These are phyloP conservation scores for Taiozyma sp. DNA, from an alignment of 1,139 yeast genomes.

Conservation along the genomic window DNA sequence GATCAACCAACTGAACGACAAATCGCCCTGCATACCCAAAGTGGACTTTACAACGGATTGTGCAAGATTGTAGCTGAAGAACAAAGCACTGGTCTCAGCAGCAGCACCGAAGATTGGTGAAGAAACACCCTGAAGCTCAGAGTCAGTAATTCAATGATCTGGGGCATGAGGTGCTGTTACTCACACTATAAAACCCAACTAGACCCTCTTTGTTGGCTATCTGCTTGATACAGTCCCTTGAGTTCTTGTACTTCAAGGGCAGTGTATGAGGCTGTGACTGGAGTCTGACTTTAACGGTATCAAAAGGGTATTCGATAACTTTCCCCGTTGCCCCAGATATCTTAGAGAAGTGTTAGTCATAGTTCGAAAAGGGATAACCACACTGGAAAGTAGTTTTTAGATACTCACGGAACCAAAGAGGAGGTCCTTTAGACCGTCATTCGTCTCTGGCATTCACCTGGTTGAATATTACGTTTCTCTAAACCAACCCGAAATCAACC, in stretches of 20 bases:
- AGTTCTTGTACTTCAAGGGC: constrained; percentile 42
- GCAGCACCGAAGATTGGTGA: constrained; percentile 90
- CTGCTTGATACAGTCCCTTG: constrained; percentile 54
- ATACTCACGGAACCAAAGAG: constrained; percentile 24
- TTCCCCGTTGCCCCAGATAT: constrained; percentile 82
- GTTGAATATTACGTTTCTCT: background rate
- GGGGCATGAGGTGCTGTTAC: constrained; percentile 12
- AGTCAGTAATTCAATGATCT: constrained; percentile 23
- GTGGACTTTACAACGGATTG: constrained; percentile 29
- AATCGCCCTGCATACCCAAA: constrained; percentile 20
- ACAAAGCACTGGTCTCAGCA: constrained; percentile 73
- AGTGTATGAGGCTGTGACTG: constrained; percentile 59
- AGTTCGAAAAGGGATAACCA: background rate
- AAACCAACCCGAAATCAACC: no score
- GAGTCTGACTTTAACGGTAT: constrained; percentile 83
- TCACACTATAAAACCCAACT: constrained; percentile 47
- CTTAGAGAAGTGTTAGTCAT: constrained; percentile 8
- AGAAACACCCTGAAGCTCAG: constrained; percentile 51
- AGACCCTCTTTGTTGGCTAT: constrained; percentile 69
- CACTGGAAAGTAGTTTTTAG: no score
- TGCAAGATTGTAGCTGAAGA: constrained; percentile 54
- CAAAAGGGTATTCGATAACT: constrained; percentile 85
- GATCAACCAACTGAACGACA: constrained; percentile 40
- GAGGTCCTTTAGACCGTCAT: constrained; percentile 18
- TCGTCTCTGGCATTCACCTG: background rate